Evolutionary conservation across 257 asterid species (phyloP), one percentile per base, ranked within the genome.

Genomic region (Verbena officinalis): DNA sequence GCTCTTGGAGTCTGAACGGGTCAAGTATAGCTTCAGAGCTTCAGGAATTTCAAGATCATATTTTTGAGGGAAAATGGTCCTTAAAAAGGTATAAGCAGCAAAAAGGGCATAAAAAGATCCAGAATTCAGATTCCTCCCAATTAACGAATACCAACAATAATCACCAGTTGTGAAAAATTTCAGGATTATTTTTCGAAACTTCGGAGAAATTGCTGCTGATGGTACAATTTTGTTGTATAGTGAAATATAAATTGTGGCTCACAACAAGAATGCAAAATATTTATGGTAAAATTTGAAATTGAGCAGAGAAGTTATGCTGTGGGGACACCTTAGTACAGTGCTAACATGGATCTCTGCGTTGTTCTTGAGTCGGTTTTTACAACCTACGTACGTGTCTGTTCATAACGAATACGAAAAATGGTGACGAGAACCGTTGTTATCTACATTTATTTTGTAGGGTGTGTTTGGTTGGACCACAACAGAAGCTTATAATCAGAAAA

Each of bases 141-240:
- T 22, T 14, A 12, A 42, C 2, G 1, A 42, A 42, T 14, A 16
- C 52, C 22, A 17, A 43, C 19, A 59, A 38, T 10, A 5, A 34
- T 45, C 33, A 13, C 8, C 52, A 36, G 15, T 1, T 48, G 58
- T 20, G 68, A 24, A 64, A 48, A 10, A 39, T 40, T 23, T 17
- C 6, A 9, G 7, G 23, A 8, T 34, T 31, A 7, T 55, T 7
- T 46, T 38, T 16, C 23, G 80, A 75, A 75, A 51, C 59, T 76
- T 76, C 81, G 33, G 5, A 61, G 69, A 70, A 68, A 70, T 30
- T 59, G 44, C 58, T 21, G 70, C 5, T 14, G 75, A 64, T 49
- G 17, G 44, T 5, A 22, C 30, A 39, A 16, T 45, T 27, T 66
- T 42, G 71, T 36, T 12, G 17, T 6, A 12, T 12, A 43, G 13